Conservation (phyloP, 2,329 filamentous ascomycete genomes). For the Penicillium sp. region DNA sequence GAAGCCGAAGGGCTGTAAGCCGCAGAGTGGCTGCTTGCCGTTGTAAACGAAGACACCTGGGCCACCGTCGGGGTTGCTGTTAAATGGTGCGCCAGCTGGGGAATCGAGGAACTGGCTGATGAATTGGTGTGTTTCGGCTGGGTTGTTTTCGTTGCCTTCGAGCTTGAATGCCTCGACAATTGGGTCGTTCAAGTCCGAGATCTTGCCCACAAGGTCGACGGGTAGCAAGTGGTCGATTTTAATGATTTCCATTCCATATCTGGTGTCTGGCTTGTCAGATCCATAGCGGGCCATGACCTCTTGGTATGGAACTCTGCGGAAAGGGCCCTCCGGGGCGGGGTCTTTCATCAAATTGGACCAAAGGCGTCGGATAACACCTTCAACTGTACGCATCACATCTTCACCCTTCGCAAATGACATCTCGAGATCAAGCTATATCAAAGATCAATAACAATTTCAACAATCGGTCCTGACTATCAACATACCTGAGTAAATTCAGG, state of each 20-base stretch:
- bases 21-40: constrained; percentile 69
- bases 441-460: not conserved
- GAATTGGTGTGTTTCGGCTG: constrained; percentile 60
- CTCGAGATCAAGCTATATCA: constrained; percentile 76
- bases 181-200: constrained; percentile 67
- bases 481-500: constrained; percentile 90
- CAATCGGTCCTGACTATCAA: not conserved
- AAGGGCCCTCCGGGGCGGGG: constrained; percentile 46
- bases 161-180: constrained; percentile 75
- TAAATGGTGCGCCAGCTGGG: constrained; percentile 58
- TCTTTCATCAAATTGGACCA: constrained; percentile 53
- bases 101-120: constrained; percentile 70
- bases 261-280: constrained; percentile 87
- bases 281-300: constrained; percentile 79
- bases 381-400: constrained; percentile 64
- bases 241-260: constrained; percentile 69
- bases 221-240: constrained; percentile 65
- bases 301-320: constrained; percentile 67
- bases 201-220: constrained; percentile 68
- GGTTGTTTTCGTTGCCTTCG: constrained; percentile 45
- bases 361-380: constrained; percentile 54
- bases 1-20: constrained; percentile 76
- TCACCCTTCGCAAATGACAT: constrained; percentile 79
- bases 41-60: constrained; percentile 79
- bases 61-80: constrained; percentile 70